These are phyloP conservation scores for Kwoniella sp. DNA, from an alignment of 768 basidiomycete species.

Conservation along the genomic window DNA sequence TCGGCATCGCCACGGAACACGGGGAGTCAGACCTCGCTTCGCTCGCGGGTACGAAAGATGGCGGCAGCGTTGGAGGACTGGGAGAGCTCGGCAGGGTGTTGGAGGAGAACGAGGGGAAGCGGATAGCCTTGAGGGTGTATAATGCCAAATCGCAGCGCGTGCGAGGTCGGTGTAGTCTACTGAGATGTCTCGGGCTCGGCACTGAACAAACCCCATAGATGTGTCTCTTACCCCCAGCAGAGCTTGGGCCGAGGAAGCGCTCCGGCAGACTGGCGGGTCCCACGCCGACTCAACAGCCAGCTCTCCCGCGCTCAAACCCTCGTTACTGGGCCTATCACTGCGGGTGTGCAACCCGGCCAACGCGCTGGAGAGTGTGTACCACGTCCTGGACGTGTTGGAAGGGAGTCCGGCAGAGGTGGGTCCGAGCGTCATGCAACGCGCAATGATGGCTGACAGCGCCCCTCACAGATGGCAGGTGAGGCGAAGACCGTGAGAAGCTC, in stretches of 20 bases:
- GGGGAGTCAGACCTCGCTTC: neutral
- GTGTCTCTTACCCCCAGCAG: conserved; percentile 81
- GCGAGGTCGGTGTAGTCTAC: conserved; percentile 34
- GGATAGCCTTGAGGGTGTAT: conserved; percentile 42
- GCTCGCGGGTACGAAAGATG: conserved; percentile 6
- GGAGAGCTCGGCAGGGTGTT: conserved; percentile 37
- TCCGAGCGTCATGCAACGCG: too few species aligned
- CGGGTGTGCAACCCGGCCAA: conserved; percentile 84
- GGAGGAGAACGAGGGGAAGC: conserved; percentile 42
- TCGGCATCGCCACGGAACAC: conserved; percentile 63
- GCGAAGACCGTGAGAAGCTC: neutral
- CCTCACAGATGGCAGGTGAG: conserved; percentile 24
- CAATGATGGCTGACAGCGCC: too few species aligned
- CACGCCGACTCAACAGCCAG: conserved; percentile 46
- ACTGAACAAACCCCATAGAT: conserved; percentile 58
- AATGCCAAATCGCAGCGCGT: conserved; percentile 47
- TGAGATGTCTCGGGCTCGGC: neutral
- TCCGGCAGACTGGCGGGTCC: conserved; percentile 50
- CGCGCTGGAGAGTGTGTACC: conserved; percentile 93
- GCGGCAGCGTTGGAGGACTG: conserved; percentile 1
- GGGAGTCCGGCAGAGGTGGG: conserved; percentile 87
- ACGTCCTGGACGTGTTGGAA: conserved; percentile 92
- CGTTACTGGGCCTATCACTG: conserved; percentile 88
- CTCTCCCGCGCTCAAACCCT: conserved; percentile 59
- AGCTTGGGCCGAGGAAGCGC: conserved; percentile 60